Evolutionary conservation across 306 rosid genomes (phyloP).

Genomic region (Prunus armeniaca): DNA sequence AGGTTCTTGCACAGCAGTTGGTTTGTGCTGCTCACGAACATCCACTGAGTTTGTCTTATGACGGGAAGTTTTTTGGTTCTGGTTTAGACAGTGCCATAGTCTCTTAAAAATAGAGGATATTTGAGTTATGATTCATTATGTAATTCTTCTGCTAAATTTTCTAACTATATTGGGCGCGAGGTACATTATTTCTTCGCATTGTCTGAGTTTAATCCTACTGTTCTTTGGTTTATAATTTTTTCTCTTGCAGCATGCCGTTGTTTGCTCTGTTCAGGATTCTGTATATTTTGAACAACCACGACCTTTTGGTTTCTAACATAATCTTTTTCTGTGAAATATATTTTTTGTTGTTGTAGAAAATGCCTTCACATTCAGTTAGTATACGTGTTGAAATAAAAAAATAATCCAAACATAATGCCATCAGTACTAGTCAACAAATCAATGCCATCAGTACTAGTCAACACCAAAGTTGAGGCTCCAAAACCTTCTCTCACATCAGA

Average conservation of each 20-base stretch:
- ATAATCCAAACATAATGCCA: no score
- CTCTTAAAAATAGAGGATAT: constrained; percentile 63
- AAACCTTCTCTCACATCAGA: no score
- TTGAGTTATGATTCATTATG: constrained; percentile 49
- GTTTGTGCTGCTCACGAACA: constrained; percentile 80
- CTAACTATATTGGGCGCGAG: constrained; percentile 82
- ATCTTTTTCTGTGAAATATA: not conserved
- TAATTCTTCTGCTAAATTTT: constrained; percentile 44
- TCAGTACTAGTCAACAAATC: no score
- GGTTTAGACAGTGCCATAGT: constrained; percentile 43
- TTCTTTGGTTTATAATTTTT: constrained; percentile 22
- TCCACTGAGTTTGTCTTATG: constrained; percentile 62
- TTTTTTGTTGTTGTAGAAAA: constrained; percentile 45
- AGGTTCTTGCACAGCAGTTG: constrained; percentile 91
- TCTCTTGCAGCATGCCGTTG: not conserved
- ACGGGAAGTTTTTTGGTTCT: constrained; percentile 73
- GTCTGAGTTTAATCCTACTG: constrained; percentile 16
- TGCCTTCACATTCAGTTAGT: constrained; percentile 67
- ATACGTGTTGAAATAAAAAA: constrained; percentile 11
- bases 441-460: no score
- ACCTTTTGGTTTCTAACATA: constrained; percentile 4
- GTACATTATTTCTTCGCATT: constrained; percentile 34
- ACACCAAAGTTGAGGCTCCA: no score
- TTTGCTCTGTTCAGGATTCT: constrained; percentile 11
- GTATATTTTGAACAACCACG: not conserved